These are phyloP conservation scores for Deinandra increscens DNA, from an alignment of 129 eudicot species.

Conservation along the genomic window DNA sequence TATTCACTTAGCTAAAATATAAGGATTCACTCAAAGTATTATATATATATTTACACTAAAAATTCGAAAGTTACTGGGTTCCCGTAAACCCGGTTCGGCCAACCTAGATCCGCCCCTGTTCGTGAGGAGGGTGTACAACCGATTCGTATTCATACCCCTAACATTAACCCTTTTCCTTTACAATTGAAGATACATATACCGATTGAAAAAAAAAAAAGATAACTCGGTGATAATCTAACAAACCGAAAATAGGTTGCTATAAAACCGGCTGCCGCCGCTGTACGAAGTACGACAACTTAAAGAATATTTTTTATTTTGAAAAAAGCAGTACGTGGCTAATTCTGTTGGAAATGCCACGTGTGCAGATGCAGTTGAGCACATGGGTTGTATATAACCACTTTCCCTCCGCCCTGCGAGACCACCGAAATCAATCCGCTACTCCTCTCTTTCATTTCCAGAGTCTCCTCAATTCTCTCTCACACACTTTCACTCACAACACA, in stretches of 20 bases:
- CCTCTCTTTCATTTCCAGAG: not conserved
- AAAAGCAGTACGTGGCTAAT: conserved; percentile 7
- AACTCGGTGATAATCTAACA: too few relatives aligned
- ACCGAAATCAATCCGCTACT: not conserved
- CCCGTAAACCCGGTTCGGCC: too few relatives aligned
- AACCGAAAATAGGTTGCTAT: not conserved
- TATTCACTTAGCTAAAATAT: too few relatives aligned
- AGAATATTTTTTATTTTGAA: not conserved
- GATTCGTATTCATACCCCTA: too few relatives aligned
- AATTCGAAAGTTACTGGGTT: too few relatives aligned
- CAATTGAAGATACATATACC: too few relatives aligned
- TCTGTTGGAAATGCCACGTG: conserved; percentile 14
- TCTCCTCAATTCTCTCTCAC: conserved; percentile 30
- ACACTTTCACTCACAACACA: not conserved
- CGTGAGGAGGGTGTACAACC: too few relatives aligned
- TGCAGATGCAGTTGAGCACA: not conserved
- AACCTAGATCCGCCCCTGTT: too few relatives aligned
- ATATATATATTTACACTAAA: too few relatives aligned
- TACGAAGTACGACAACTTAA: not conserved
- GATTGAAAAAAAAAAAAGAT: too few relatives aligned
- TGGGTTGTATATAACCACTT: conserved; percentile 6
- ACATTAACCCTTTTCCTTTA: too few relatives aligned
- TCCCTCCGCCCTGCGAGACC: not conserved
- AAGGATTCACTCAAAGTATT: too few relatives aligned
- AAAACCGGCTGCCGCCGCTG: not conserved